Conservation (phyloP, 495 filamentous ascomycete species). For the Aspergillus nidulans region DNA sequence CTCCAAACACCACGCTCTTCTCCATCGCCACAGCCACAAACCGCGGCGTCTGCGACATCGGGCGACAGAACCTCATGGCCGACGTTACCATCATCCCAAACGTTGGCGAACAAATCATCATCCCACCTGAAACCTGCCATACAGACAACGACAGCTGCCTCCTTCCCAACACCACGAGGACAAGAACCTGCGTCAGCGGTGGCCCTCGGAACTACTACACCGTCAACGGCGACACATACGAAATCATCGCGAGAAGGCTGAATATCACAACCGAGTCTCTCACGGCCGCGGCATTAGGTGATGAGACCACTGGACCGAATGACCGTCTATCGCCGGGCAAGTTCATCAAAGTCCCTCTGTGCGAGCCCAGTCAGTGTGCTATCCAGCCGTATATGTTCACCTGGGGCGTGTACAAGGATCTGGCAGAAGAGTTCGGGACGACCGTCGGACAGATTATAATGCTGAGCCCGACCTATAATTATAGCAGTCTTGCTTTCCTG, state of each 20-base stretch:
- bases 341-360: slow-evolving; percentile 13
- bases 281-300: background rate
- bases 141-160: slow-evolving; percentile 14
- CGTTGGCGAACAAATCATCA: slow-evolving; percentile 6
- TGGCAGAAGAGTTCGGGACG: slow-evolving; percentile 7
- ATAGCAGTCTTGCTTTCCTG: background rate
- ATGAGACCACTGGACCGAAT: background rate
- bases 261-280: slow-evolving; percentile 13
- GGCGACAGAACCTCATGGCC: slow-evolving; percentile 17
- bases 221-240: slow-evolving; percentile 13
- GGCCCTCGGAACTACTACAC: slow-evolving; percentile 18
- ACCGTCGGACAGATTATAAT: slow-evolving; percentile 14
- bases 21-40: slow-evolving; percentile 8
- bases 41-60: slow-evolving; percentile 17
- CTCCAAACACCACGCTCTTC: slow-evolving; percentile 5
- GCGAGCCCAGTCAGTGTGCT: slow-evolving; percentile 9
- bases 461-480: slow-evolving; percentile 15
- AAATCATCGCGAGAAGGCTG: slow-evolving; percentile 6
- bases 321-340: slow-evolving; percentile 4
- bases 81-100: slow-evolving; percentile 12
- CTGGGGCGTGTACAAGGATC: slow-evolving; percentile 15
- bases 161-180: background rate
- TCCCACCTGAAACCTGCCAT: slow-evolving; percentile 11
- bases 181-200: slow-evolving; percentile 10
- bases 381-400: slow-evolving; percentile 9